Evolutionary conservation across 768 basidiomycete species (phyloP).

Genomic region (Polyporus arcularius): DNA sequence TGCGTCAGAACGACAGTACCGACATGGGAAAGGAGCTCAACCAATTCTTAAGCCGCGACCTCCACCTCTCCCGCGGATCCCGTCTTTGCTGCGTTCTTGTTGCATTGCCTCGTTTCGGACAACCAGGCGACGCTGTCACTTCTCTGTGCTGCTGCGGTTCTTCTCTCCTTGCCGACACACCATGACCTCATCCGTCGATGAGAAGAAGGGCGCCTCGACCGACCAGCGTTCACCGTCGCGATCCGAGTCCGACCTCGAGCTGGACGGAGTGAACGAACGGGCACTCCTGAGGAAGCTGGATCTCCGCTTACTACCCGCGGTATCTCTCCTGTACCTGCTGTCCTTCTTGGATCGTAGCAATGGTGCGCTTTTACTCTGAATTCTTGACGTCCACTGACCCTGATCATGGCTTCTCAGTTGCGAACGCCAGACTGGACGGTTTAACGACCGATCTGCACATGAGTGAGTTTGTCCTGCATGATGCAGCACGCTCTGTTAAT

Average conservation of each 20-base stretch:
- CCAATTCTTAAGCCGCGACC: too few relatives aligned
- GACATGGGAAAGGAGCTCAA: too few relatives aligned
- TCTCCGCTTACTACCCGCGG: conserved; percentile 6
- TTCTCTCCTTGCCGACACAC: too few relatives aligned
- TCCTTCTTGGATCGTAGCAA: conserved; percentile 11
- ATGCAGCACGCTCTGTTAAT: not conserved
- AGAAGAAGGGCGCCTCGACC: too few relatives aligned
- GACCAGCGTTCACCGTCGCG: not conserved
- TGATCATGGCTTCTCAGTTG: too few relatives aligned
- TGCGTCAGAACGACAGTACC: too few relatives aligned
- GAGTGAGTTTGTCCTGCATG: not conserved
- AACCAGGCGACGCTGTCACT: too few relatives aligned
- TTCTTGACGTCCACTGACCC: not conserved
- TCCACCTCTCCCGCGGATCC: too few relatives aligned
- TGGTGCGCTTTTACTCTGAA: not conserved
- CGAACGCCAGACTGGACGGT: not conserved
- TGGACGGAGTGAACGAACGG: not conserved
- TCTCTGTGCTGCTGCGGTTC: too few relatives aligned
- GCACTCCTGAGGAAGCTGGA: conserved; percentile 13
- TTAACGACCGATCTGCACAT: not conserved
- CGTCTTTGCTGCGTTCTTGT: too few relatives aligned
- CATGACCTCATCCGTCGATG: too few relatives aligned
- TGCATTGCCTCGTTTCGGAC: too few relatives aligned
- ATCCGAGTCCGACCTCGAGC: not conserved
- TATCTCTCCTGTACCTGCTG: conserved; percentile 13